These are phyloP conservation scores for Russula dissimulans DNA, from an alignment of 768 basidiomycete genomes.

Conservation along the genomic window DNA sequence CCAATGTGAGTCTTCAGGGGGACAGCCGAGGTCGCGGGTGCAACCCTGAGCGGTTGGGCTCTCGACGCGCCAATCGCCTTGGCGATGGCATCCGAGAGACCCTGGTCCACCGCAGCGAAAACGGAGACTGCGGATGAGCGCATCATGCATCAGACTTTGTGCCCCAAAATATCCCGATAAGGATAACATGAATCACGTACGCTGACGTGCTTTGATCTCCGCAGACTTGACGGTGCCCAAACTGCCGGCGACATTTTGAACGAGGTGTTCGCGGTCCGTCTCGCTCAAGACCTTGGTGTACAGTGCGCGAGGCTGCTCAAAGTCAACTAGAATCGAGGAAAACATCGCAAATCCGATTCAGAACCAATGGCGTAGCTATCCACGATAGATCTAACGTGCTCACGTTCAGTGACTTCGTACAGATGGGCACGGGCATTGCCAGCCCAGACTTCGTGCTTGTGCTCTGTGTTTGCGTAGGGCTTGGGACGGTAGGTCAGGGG, in stretches of 20 bases:
- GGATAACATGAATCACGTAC: constrained; percentile 47
- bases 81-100: constrained; percentile 70
- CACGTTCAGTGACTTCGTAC: constrained; percentile 72
- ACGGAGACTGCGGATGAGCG: neutral
- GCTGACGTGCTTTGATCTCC: constrained; percentile 52
- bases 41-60: constrained; percentile 52
- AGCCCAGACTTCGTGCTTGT: constrained; percentile 66
- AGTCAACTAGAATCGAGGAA: constrained; percentile 48
- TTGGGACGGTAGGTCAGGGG: constrained; percentile 56
- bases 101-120: constrained; percentile 59
- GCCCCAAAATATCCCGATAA: too few relatives aligned
- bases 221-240: constrained; percentile 50
- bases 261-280: constrained; percentile 47
- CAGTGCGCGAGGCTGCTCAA: constrained; percentile 71
- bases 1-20: constrained; percentile 33
- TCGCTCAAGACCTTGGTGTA: constrained; percentile 64
- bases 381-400: constrained; percentile 24
- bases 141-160: too few relatives aligned
- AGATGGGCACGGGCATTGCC: constrained; percentile 61
- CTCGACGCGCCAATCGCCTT: constrained; percentile 52
- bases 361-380: neutral
- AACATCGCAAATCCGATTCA: neutral
- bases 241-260: constrained; percentile 59
- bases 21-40: constrained; percentile 48
- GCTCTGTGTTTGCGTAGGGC: constrained; percentile 28